These are phyloP conservation scores for Pseudonitzschia multistriata DNA, from an alignment of 108 stramenopile genomes.

Conservation along the genomic window DNA sequence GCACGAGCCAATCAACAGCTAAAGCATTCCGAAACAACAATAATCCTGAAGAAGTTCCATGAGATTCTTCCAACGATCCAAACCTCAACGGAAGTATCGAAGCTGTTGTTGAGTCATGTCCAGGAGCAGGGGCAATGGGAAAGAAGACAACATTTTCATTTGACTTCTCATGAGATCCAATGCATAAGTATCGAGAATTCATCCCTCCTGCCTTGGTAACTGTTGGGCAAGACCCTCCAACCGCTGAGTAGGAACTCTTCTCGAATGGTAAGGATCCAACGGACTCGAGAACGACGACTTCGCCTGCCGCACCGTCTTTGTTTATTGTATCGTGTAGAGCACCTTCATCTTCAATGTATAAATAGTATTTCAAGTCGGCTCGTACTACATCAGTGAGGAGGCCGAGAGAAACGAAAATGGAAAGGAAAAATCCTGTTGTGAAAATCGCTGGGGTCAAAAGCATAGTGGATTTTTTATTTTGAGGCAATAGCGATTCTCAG, in stretches of 20 bases:
- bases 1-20: not conserved
- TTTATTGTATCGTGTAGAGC: not conserved
- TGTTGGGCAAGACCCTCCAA: not conserved
- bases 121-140: not conserved
- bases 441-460: not conserved
- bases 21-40: not conserved
- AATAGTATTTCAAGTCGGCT: constrained; percentile 1
- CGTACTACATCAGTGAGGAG: not conserved
- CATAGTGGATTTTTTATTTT: not conserved
- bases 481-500: too few species aligned
- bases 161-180: not conserved
- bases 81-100: not conserved
- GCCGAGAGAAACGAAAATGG: not conserved
- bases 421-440: not conserved
- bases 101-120: not conserved
- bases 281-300: not conserved
- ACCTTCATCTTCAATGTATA: not conserved
- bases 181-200: not conserved
- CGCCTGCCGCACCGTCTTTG: not conserved
- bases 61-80: not conserved
- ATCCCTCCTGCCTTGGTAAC: not conserved
- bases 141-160: not conserved
- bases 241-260: not conserved
- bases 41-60: not conserved
- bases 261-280: constrained; percentile 3